Conservation (phyloP, 2,329 filamentous ascomycete genomes). For the Colletotrichum cuscutae region DNA sequence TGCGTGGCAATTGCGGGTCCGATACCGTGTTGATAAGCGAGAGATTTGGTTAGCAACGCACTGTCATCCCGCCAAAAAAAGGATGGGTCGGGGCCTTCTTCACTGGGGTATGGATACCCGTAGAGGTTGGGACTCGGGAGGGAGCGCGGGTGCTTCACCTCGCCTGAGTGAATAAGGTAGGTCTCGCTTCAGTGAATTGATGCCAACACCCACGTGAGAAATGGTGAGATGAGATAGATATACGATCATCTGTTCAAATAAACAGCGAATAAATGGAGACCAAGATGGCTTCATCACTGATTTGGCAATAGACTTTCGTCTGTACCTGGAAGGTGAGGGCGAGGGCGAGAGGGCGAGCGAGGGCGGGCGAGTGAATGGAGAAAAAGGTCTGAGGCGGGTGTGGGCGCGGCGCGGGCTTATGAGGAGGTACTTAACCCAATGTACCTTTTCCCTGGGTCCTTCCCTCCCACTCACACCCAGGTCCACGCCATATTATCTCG, state of each 20-base stretch:
- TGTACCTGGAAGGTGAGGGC: background rate
- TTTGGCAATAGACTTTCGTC: background rate
- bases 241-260: background rate
- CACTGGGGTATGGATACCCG: constrained; percentile 2
- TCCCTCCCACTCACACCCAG: constrained; percentile 26
- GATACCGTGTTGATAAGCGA: constrained; percentile 30
- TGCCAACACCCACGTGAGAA: background rate
- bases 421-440: constrained; percentile 12
- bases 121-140: too few species aligned
- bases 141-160: background rate
- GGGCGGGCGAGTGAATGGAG: background rate
- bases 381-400: background rate
- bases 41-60: background rate
- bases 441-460: constrained; percentile 30
- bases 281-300: background rate
- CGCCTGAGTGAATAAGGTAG: background rate
- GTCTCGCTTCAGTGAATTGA: background rate
- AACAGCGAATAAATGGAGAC: background rate
- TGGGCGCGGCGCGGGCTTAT: constrained; percentile 6
- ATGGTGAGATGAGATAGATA: background rate
- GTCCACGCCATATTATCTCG: constrained; percentile 35
- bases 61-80: constrained; percentile 15
- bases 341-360: background rate
- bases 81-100: background rate
- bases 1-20: constrained; percentile 23